Percentiles rank a stretch among this genome's conserved stretches.
These are phyloP conservation scores for Vachellia pachyceras DNA, from an alignment of 306 rosid genomes.

Conservation along the genomic window DNA sequence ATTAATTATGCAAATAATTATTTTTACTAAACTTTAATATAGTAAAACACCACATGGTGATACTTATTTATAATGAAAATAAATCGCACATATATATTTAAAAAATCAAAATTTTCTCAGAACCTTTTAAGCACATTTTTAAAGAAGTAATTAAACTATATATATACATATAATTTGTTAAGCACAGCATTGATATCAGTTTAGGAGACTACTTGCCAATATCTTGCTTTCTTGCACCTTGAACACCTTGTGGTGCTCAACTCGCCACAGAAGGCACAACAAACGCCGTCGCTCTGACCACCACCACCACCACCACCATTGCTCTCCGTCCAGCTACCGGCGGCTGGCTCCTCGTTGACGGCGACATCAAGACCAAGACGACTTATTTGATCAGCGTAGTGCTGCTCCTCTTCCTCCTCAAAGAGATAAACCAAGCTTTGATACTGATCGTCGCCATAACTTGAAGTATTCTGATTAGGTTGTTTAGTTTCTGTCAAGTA, in stretches of 20 bases:
- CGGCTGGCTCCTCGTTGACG: background rate
- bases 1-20: no score
- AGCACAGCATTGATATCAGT: background rate
- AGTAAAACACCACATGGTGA: background rate
- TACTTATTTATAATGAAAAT: background rate
- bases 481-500: background rate
- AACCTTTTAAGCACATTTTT: background rate
- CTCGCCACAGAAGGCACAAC: constrained; percentile 43
- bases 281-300: background rate
- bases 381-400: background rate
- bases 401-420: background rate
- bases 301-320: background rate
- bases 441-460: constrained; percentile 3
- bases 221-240: constrained; percentile 49
- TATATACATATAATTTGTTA: background rate
- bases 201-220: constrained; percentile 41
- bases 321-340: background rate
- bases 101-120: background rate
- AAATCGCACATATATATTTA: background rate
- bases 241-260: constrained; percentile 41
- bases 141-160: background rate
- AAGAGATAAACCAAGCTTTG: background rate
- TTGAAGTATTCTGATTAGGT: background rate
- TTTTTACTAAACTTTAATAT: no score
- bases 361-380: background rate